phyloP scores from a whole-genome alignment of 2,329 filamentous ascomycete genomes.

The Exophiala aquamarina region DNA sequence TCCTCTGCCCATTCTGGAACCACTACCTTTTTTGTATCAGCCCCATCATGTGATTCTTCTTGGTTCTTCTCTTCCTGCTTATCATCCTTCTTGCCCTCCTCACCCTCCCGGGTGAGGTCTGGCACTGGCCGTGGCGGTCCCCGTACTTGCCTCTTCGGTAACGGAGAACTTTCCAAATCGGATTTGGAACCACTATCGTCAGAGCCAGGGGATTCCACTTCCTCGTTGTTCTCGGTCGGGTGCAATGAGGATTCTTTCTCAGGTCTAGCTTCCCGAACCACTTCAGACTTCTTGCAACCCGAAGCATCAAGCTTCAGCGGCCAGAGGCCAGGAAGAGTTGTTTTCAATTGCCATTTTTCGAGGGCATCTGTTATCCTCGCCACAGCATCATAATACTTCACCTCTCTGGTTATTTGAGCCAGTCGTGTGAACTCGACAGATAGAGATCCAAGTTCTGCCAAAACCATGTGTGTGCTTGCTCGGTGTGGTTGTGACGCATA shows the following conservation, averaged over 20 bases:
- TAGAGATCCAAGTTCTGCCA: conserved; percentile 74
- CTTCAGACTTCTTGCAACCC: conserved; percentile 62
- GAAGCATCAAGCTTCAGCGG: conserved; percentile 74
- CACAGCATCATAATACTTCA: conserved; percentile 87
- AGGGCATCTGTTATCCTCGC: conserved; percentile 81
- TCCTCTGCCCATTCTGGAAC: conserved; percentile 7
- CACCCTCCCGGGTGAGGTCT: background rate
- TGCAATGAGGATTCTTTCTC: background rate
- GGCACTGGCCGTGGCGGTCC: background rate
- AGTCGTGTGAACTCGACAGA: conserved; percentile 87
- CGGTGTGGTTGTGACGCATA: conserved; percentile 57
- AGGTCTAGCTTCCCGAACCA: conserved; percentile 27
- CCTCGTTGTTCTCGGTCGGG: background rate
- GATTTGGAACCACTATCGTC: no score
- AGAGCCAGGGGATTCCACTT: no score
- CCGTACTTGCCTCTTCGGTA: no score
- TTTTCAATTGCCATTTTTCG: conserved; percentile 70
- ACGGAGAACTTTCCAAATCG: no score
- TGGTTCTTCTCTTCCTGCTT: background rate
- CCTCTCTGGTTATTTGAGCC: conserved; percentile 76
- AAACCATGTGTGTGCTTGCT: conserved; percentile 56
- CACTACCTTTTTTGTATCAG: conserved; percentile 7
- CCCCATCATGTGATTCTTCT: conserved; percentile 1
- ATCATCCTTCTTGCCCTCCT: background rate
- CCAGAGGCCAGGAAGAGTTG: conserved; percentile 75